phyloP scores from a whole-genome alignment of 1,284 basidiomycete species.

The Mycena sp. region DNA sequence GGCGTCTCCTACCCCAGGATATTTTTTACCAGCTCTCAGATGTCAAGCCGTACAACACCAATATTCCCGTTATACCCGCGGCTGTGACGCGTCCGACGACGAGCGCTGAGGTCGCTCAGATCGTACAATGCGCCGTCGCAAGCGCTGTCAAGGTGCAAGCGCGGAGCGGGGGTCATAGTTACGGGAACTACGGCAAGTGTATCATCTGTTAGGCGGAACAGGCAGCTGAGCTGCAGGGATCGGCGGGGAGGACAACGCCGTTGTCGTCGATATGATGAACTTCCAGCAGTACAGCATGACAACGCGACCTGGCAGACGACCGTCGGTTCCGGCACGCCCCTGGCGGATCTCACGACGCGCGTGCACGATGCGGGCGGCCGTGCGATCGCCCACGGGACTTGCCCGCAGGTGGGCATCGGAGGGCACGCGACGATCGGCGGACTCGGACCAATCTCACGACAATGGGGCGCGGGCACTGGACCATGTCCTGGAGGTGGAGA shows the following conservation, averaged over 20 bases:
- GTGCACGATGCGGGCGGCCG: slow-evolving; percentile 30
- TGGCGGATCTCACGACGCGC: slow-evolving; percentile 29
- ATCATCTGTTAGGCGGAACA: background rate
- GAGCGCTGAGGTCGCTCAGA: slow-evolving; percentile 15
- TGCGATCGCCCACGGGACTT: slow-evolving; percentile 34
- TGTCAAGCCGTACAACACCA: slow-evolving; percentile 31
- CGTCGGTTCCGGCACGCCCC: slow-evolving; percentile 30
- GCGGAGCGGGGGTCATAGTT: too few relatives aligned
- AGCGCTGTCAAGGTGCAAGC: slow-evolving; percentile 30
- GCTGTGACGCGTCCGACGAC: slow-evolving; percentile 28
- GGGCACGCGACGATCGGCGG: slow-evolving; percentile 31
- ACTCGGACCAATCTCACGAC: slow-evolving; percentile 27
- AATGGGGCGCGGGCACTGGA: slow-evolving; percentile 33
- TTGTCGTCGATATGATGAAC: slow-evolving; percentile 31
- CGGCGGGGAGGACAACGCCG: slow-evolving; percentile 31
- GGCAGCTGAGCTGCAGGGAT: slow-evolving; percentile 13
- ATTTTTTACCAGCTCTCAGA: slow-evolving; percentile 23
- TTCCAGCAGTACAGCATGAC: slow-evolving; percentile 33
- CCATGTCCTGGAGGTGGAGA: slow-evolving; percentile 31
- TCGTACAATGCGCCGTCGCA: slow-evolving; percentile 28
- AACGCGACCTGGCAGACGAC: slow-evolving; percentile 30
- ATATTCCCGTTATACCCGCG: slow-evolving; percentile 24
- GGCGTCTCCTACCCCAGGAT: slow-evolving; percentile 25
- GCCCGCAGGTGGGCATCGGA: slow-evolving; percentile 31
- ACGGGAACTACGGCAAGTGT: slow-evolving; percentile 25